Conservation (phyloP, 352 stramenopile species). For the Hyaloperonospora brassicae region DNA sequence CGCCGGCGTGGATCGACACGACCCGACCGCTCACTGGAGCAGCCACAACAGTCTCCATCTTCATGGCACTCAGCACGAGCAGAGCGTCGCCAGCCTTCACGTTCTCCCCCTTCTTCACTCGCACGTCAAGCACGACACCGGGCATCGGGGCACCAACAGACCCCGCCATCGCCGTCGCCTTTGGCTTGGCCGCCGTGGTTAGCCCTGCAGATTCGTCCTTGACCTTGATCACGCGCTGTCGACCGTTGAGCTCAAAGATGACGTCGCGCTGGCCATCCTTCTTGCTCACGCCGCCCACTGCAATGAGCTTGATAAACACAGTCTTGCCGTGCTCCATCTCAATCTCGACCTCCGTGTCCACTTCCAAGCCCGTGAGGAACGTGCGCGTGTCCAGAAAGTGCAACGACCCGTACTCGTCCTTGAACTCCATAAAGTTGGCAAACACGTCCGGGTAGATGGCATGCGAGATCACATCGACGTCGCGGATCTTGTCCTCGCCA, state of each 20-base stretch:
- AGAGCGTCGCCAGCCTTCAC: constrained; percentile 91
- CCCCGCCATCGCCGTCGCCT: constrained; percentile 77
- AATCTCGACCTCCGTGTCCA: constrained; percentile 70
- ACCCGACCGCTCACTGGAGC: constrained; percentile 88
- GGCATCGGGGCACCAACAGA: constrained; percentile 95
- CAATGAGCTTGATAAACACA: constrained; percentile 93
- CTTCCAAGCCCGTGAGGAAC: constrained; percentile 64
- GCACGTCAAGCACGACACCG: constrained; percentile 93
- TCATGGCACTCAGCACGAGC: constrained; percentile 95
- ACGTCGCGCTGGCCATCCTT: constrained; percentile 89
- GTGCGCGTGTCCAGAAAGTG: constrained; percentile 80
- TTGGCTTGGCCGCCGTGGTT: constrained; percentile 57
- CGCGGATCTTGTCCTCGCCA: constrained; percentile 82
- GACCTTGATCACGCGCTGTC: constrained; percentile 86
- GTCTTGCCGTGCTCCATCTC: constrained; percentile 94
- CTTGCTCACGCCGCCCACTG: constrained; percentile 83
- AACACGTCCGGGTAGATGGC: constrained; percentile 90
- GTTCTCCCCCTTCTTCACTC: constrained; percentile 87
- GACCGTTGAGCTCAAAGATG: constrained; percentile 96
- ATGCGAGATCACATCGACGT: constrained; percentile 93
- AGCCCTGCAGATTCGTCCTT: constrained; percentile 84
- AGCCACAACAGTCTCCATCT: constrained; percentile 97
- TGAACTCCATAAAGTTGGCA: constrained; percentile 76
- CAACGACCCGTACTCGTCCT: constrained; percentile 78
- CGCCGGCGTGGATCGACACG: constrained; percentile 83